Evolutionary conservation across 176 grass and related monocot species (phyloP), one percentile per base, ranked within the genome.

Genomic region (Avena sativa): DNA sequence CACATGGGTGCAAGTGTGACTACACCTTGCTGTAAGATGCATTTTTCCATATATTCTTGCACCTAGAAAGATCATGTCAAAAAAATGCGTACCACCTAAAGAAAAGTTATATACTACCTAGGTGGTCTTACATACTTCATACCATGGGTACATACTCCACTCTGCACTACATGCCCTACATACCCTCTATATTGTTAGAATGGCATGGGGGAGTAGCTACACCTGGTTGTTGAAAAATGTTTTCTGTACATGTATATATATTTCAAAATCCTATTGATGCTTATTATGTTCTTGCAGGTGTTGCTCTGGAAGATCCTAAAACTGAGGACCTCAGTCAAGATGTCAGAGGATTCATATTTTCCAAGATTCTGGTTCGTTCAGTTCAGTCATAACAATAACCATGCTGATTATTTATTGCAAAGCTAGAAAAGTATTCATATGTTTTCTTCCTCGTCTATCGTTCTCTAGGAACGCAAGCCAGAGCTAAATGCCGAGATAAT

Each of bases 281-380:
- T 13, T 85, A 56, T 34, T 62, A 77, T 59, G 32, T 87, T 3
- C 17, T 83, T 87, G 63, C 79, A 98, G 97, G 92, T 87, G 90
- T 93, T 82, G 76, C 89, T 85, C 88, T 88, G 48, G 97, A 98
- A 84, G 97, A 98, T 87, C 76, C 94, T 80, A 96, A 89, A 91
- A 91, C 89, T 79, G 97, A 98, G 69, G 92, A 98, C 86, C 92
- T 98, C 79, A 93, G 82, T 90, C 97, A 98, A 90, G 94, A 98
- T 94, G 90, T 96, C 71, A 91, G 92, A 85, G 97, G 97, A 50
- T 96, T 98, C 89, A 98, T 98, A 94, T 94, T 98, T 93, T 94
- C 93, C 14, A 98, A 96, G 71, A 92, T 98, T 86, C 83, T 98
- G 94, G 97, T 98, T 90, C 50, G 97, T 86, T 86, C 76, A 70